Base-by-base conservation (phyloP, 2,329 filamentous ascomycete genomes). In the Sordariomycetes sp. region DNA sequence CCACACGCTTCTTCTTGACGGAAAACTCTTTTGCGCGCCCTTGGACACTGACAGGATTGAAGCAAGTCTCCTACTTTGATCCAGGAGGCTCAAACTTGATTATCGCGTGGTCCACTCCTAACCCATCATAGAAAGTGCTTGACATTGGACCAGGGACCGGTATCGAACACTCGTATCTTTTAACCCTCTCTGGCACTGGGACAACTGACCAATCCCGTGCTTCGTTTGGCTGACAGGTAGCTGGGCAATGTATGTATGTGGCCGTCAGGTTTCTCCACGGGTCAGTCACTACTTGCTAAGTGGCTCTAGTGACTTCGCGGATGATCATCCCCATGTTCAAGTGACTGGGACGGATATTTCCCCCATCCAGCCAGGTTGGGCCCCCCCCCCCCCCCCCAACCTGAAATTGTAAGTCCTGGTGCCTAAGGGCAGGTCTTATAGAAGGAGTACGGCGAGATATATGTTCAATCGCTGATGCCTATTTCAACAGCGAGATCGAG, bases 121-220 rank as follows among this genome's bases (percentile, higher is more conserved):
- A 7, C 2, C n/a, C n/a, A n/a, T n/a, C 7, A 10, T 36, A 62
- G 60, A 63, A 56, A 50, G 59, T 62, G 1, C 64, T 81, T 24
- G 76, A 80, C 59, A 67, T 81, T 10, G 76, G 78, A 50, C 82
- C 79, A 2, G 81, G 80, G 34, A 78, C 78, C 1, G 79, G 79
- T 55, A 55, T 20, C 5, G 8, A 48, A 48, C 3, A 2, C n/a
- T 48, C n/a, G 10, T 3, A 3, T n/a, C n/a, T 5, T n/a, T 48
- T n/a, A 3, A 48, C 17, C 5, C 17, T 10, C 15, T 3, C 15
- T 66, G 4, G 15, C 15, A 25, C 24, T 48, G 10, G 12, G 10
- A 53, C 1, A 20, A n/a, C 35, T 34, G 34, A 34, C 6, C 15
- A 20, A 3, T 53, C 20, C n/a, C 10, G 36, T 12, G 36, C 6